Percentiles rank a stretch among this genome's conserved stretches.
phyloP scores from a whole-genome alignment of 169 alveolate species.

The Eimeria falciformis region DNA sequence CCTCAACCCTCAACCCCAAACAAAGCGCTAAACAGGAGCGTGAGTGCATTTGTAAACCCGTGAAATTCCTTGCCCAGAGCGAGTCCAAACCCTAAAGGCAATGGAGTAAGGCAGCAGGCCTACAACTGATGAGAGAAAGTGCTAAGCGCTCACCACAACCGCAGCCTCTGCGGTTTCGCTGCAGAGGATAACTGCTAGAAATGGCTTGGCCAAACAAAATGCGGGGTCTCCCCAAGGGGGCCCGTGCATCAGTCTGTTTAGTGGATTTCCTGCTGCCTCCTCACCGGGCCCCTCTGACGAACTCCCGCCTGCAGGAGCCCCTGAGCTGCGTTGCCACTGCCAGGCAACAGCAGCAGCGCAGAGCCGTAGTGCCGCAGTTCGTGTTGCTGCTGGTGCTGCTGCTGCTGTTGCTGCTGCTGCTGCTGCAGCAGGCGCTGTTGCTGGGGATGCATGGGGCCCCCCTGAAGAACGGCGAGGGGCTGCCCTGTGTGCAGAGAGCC shows the following conservation, averaged over 20 bases:
- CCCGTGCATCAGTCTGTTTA: not conserved
- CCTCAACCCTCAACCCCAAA: not conserved
- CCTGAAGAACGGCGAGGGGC: not conserved
- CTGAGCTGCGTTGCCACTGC: not conserved
- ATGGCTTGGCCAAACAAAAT: not conserved
- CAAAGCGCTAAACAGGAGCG: no score
- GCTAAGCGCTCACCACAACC: not conserved
- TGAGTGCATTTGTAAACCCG: no score
- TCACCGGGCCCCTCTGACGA: not conserved
- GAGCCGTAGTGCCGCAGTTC: not conserved
- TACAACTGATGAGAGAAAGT: no score
- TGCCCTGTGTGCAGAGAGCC: not conserved
- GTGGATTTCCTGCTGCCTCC: not conserved
- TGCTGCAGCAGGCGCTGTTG: slow-evolving; percentile 9
- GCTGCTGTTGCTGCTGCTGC: not conserved
- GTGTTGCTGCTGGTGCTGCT: slow-evolving; percentile 5
- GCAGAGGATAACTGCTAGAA: slow-evolving; percentile 16
- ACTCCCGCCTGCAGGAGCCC: not conserved
- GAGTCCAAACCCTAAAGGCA: no score
- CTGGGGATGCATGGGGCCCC: not conserved
- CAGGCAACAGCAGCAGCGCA: slow-evolving; percentile 37
- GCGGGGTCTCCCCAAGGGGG: not conserved
- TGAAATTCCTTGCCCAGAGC: no score
- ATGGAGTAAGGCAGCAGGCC: no score
- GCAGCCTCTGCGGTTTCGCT: slow-evolving; percentile 14